Percentiles rank a stretch among this genome's conserved stretches.
Conservation (phyloP, 495 filamentous ascomycete species). For the Neurospora sp. region DNA sequence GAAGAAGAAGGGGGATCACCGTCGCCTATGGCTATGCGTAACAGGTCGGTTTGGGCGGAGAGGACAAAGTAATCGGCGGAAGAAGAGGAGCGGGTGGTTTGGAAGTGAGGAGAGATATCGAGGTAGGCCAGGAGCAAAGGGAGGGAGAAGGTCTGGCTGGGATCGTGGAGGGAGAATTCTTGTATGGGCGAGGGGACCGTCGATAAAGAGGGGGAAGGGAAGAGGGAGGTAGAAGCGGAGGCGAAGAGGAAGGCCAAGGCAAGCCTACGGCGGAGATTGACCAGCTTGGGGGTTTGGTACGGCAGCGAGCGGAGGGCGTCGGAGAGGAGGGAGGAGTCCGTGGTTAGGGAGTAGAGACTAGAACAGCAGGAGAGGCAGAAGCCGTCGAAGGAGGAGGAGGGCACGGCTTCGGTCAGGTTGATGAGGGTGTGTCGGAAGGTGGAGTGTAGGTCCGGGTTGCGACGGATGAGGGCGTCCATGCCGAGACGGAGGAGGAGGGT, state of each 20-base stretch:
- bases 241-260: conserved; percentile 59
- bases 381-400: conserved; percentile 12
- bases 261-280: conserved; percentile 59
- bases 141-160: not conserved
- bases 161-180: not conserved
- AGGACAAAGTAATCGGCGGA: conserved; percentile 52
- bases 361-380: conserved; percentile 39
- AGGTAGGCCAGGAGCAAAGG: not conserved
- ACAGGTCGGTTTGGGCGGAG: conserved; percentile 48
- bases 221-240: not conserved
- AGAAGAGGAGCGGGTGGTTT: not conserved
- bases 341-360: conserved; percentile 41
- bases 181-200: not conserved
- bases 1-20: conserved; percentile 22
- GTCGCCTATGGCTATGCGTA: conserved; percentile 66
- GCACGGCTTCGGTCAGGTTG: conserved; percentile 6
- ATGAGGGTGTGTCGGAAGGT: conserved; percentile 15
- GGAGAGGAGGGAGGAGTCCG: conserved; percentile 42
- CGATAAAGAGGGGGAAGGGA: not conserved
- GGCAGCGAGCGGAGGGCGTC: conserved; percentile 44
- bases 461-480: conserved; percentile 37
- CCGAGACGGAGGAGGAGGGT: conserved; percentile 42
- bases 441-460: conserved; percentile 20
- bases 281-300: conserved; percentile 44
- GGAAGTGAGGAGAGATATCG: not conserved